Percentiles rank a stretch among this genome's conserved stretches.
phyloP scores from a whole-genome alignment of 208 protist genomes.

The Trypanosomatidae sp. region DNA sequence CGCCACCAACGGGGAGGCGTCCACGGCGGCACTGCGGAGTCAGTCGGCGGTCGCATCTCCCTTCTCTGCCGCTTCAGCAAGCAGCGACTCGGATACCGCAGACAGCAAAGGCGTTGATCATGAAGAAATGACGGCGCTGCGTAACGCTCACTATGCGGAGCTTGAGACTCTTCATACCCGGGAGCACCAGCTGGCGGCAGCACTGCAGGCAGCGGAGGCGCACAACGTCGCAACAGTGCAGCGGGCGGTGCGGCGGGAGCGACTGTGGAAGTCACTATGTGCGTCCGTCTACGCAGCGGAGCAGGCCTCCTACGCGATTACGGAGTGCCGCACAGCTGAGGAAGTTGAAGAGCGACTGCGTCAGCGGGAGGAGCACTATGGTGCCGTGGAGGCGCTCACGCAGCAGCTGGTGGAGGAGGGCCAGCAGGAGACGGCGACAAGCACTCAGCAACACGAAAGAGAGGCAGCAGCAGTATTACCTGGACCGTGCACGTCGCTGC shows the following conservation, averaged over 20 bases:
- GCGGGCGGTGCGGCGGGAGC: slow-evolving; percentile 40
- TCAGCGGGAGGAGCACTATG: slow-evolving; percentile 44
- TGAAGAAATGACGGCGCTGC: background rate
- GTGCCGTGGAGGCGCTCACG: slow-evolving; percentile 46
- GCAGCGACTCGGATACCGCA: background rate
- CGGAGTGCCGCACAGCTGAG: slow-evolving; percentile 28
- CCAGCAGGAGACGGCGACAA: background rate
- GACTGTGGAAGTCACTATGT: slow-evolving; percentile 62
- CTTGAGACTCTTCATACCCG: slow-evolving; percentile 35
- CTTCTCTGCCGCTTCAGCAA: background rate
- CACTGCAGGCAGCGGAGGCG: slow-evolving; percentile 16
- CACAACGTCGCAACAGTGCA: slow-evolving; percentile 13
- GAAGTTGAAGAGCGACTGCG: slow-evolving; percentile 37
- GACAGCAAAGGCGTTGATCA: background rate
- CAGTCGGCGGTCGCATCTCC: slow-evolving; percentile 14
- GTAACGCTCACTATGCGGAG: slow-evolving; percentile 24
- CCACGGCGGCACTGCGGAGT: slow-evolving; percentile 3
- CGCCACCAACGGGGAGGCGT: background rate
- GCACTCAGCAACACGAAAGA: background rate
- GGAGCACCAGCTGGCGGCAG: slow-evolving; percentile 40
- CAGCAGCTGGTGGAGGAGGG: slow-evolving; percentile 31
- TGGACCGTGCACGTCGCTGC: slow-evolving; percentile 12
- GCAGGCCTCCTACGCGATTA: slow-evolving; percentile 50
- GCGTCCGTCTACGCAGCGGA: slow-evolving; percentile 55
- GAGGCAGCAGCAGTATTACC: background rate